Conservation (phyloP, 805 yeast species). For the Teunomyces barrocoloradensis region DNA sequence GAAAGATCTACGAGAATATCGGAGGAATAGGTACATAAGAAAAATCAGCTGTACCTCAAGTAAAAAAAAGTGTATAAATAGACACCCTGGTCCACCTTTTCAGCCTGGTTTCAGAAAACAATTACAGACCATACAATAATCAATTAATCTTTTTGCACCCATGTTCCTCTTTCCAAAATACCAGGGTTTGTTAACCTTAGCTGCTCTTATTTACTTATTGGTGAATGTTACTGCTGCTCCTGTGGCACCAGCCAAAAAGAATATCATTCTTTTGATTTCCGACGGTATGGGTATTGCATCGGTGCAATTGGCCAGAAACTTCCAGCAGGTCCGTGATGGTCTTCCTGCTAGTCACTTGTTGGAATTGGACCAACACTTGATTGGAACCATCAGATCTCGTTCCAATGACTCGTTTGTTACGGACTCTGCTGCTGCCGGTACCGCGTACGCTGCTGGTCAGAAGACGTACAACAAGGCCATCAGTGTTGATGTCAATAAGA, state of each 20-base stretch:
- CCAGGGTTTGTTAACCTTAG: conserved; percentile 1
- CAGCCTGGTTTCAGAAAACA: no score
- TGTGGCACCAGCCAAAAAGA: conserved; percentile 46
- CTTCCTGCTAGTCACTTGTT: conserved; percentile 56
- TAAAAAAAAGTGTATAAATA: no score
- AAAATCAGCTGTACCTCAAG: no score
- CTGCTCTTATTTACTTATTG: conserved; percentile 1
- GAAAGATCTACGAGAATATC: neutral
- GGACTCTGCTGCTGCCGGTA: conserved; percentile 98
- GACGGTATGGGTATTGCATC: conserved; percentile 97
- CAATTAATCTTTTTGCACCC: conserved; percentile 1
- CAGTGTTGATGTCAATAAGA: conserved; percentile 64
- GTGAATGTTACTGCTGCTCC: neutral
- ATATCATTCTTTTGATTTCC: conserved; percentile 82
- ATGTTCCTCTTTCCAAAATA: conserved; percentile 2
- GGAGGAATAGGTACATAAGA: no score
- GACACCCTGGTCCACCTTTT: no score
- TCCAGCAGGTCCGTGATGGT: conserved; percentile 57
- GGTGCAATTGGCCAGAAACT: conserved; percentile 73
- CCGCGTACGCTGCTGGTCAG: conserved; percentile 82
- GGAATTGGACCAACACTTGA: conserved; percentile 61
- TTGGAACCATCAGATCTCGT: conserved; percentile 84
- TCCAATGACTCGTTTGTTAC: conserved; percentile 77
- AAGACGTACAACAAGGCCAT: conserved; percentile 92
- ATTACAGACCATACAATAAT: neutral